A percentile compares a stretch with the other conserved stretches of the same genome.
Evolutionary conservation across 2,329 filamentous ascomycete species (phyloP).

Genomic region (Tolypocladium paradoxum): DNA sequence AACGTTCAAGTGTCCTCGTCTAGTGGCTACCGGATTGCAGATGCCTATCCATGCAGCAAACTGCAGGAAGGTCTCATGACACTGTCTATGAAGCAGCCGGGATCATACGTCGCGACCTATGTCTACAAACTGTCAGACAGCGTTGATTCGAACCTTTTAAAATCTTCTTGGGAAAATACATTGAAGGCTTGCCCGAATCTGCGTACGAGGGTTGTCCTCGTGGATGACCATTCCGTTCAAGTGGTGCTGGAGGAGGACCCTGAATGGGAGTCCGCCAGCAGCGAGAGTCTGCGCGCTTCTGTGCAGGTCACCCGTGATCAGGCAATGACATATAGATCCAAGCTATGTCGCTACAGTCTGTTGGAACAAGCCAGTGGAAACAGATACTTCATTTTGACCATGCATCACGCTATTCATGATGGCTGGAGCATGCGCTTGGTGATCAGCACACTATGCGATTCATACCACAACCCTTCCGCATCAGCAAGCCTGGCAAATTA

Average conservation of each 20-base stretch:
- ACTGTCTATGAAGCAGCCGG: conserved; percentile 14
- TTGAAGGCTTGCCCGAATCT: not conserved
- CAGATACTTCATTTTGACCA: too few species aligned
- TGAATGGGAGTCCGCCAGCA: not conserved
- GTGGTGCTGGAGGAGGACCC: not conserved
- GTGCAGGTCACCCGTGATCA: too few species aligned
- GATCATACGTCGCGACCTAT: conserved; percentile 8
- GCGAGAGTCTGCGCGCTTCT: not conserved
- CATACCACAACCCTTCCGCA: not conserved
- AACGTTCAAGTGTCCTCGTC: too few species aligned
- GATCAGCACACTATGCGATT: too few species aligned
- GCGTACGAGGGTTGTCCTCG: conserved; percentile 2
- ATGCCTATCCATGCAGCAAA: conserved; percentile 22
- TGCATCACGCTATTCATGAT: too few species aligned
- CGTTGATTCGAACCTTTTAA: conserved; percentile 13
- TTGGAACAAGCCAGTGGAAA: too few species aligned
- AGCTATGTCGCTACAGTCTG: too few species aligned
- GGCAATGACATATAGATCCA: too few species aligned
- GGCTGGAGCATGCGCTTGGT: too few species aligned
- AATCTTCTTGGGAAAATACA: conserved; percentile 14
- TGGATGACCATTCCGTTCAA: not conserved
- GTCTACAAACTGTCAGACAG: conserved; percentile 19
- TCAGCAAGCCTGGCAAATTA: not conserved
- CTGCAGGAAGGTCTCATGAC: conserved; percentile 27
- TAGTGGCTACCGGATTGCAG: not conserved